These are phyloP conservation scores for Massariosphaeria phaeospora DNA, from an alignment of 495 filamentous ascomycete species.

Conservation along the genomic window DNA sequence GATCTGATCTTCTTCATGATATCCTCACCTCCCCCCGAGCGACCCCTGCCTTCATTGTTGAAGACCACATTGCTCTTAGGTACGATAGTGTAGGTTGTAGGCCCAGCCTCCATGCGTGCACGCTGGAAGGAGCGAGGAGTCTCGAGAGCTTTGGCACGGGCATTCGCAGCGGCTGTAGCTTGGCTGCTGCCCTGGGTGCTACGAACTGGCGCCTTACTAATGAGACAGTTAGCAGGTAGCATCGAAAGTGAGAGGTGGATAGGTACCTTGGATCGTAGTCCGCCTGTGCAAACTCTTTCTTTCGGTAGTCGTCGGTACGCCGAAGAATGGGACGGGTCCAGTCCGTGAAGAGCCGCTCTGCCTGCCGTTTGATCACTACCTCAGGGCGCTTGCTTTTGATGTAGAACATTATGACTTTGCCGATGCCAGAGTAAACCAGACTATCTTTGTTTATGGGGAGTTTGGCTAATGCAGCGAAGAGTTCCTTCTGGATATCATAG, in stretches of 20 bases:
- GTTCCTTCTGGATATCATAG: slow-evolving; percentile 93
- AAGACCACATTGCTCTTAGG: slow-evolving; percentile 56
- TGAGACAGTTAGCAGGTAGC: slow-evolving; percentile 23
- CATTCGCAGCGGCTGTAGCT: slow-evolving; percentile 49
- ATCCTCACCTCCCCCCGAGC: slow-evolving; percentile 68
- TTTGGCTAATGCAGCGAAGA: slow-evolving; percentile 72
- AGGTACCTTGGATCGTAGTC: slow-evolving; percentile 55
- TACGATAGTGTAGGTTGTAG: slow-evolving; percentile 75
- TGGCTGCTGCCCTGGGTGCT: slow-evolving; percentile 7
- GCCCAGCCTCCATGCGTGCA: slow-evolving; percentile 63
- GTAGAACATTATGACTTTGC: slow-evolving; percentile 94
- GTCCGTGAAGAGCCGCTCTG: slow-evolving; percentile 82
- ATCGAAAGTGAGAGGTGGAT: neutral
- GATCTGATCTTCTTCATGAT: slow-evolving; percentile 45
- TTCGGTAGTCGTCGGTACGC: slow-evolving; percentile 85
- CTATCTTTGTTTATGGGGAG: slow-evolving; percentile 87
- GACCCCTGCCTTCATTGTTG: slow-evolving; percentile 52
- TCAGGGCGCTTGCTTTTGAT: slow-evolving; percentile 88
- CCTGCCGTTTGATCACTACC: slow-evolving; percentile 81
- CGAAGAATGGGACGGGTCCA: slow-evolving; percentile 97
- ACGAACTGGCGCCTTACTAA: slow-evolving; percentile 29
- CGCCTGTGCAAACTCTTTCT: slow-evolving; percentile 57
- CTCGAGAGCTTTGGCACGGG: slow-evolving; percentile 65
- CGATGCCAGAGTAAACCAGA: slow-evolving; percentile 84
- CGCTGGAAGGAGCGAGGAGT: slow-evolving; percentile 62